phyloP scores from a whole-genome alignment of 2,329 filamentous ascomycete genomes.

The Colletotrichum sp. region DNA sequence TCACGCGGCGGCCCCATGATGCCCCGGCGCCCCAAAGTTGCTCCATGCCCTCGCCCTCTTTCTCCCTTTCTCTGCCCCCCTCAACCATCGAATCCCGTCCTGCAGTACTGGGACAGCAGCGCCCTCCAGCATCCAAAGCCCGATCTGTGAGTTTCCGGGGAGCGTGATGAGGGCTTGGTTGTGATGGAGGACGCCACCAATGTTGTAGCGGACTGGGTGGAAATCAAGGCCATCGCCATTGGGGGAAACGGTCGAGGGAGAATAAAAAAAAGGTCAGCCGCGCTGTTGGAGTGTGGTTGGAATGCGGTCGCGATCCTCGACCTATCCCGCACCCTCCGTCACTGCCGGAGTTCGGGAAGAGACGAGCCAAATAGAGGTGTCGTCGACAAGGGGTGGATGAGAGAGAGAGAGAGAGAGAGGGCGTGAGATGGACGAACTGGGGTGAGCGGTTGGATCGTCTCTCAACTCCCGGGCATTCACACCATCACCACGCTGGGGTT shows the following conservation, averaged over 20 bases:
- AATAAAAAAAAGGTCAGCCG: slow-evolving; percentile 4
- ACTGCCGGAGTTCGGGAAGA: neutral
- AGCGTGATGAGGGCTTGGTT: neutral
- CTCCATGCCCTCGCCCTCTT: neutral
- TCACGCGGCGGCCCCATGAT: slow-evolving; percentile 15
- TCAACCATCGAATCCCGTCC: neutral
- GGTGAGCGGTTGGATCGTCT: neutral
- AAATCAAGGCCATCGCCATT: neutral
- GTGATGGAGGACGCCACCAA: neutral
- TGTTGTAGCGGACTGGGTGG: neutral
- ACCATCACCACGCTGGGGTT: neutral
- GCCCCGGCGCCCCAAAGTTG: neutral
- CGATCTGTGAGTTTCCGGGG: neutral
- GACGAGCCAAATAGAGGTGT: neutral
- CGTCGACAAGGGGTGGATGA: neutral
- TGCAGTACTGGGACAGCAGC: neutral
- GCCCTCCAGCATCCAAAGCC: neutral
- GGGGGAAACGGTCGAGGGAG: neutral
- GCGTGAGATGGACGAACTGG: neutral
- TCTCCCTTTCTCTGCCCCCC: neutral
- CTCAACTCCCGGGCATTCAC: neutral
- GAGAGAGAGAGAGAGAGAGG: neutral
- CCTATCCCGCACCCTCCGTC: neutral
- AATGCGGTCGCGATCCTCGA: neutral
- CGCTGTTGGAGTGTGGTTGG: slow-evolving; percentile 1